A percentile compares a stretch with the other conserved stretches of the same genome.
These are phyloP conservation scores for Massarina eburnea DNA, from an alignment of 2,329 filamentous ascomycete genomes.

Conservation along the genomic window DNA sequence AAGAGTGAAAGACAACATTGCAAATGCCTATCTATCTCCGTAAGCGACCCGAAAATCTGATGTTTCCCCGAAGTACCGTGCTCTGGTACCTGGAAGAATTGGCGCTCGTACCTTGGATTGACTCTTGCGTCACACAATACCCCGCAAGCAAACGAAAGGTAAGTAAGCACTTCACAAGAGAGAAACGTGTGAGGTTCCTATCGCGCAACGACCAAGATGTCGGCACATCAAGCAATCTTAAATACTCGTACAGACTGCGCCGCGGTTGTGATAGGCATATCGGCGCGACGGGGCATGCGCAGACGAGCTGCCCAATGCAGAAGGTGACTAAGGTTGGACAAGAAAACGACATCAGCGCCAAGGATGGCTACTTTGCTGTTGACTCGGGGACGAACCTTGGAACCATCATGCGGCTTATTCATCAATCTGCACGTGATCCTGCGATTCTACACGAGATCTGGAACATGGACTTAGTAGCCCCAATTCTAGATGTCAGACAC, in stretches of 20 bases:
- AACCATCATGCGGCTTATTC: no score
- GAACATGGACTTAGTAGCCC: no score
- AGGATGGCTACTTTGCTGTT: slow-evolving; percentile 20
- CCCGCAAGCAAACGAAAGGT: background rate
- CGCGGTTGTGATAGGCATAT: slow-evolving; percentile 15
- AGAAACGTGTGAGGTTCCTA: background rate
- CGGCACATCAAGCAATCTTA: slow-evolving; percentile 17
- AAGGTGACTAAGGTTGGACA: slow-evolving; percentile 33
- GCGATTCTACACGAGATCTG: no score
- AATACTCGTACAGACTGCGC: slow-evolving; percentile 9
- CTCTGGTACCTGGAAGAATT: background rate
- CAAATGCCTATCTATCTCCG: background rate
- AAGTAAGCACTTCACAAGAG: slow-evolving; percentile 3
- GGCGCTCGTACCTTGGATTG: background rate
- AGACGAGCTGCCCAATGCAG: slow-evolving; percentile 37
- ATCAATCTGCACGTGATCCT: no score
- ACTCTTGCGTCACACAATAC: background rate
- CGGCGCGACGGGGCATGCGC: slow-evolving; percentile 22
- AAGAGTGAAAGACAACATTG: slow-evolving; percentile 34
- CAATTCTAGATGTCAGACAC: no score
- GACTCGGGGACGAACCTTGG: no score
- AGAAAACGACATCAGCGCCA: slow-evolving; percentile 32
- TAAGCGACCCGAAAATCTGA: background rate
- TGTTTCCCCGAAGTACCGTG: background rate
- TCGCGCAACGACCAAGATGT: background rate